Evolutionary conservation across 1,284 basidiomycete genomes (phyloP), one percentile per base, ranked within the genome.

Genomic region (Ustilago bromivora): DNA sequence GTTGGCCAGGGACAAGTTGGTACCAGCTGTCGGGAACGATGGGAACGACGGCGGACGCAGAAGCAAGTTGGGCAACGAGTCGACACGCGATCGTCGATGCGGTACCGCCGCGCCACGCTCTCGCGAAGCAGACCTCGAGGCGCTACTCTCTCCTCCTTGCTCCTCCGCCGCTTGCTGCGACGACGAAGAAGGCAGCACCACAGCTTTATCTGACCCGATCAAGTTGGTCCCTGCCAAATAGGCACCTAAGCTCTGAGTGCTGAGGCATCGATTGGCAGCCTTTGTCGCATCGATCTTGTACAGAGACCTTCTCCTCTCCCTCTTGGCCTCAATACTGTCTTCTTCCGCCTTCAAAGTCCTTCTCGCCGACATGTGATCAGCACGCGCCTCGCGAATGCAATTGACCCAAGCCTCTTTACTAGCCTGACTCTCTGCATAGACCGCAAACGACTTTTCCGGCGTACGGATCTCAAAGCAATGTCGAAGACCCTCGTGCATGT

Each of bases 361-460:
- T 46, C 81, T 51, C 3, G 79, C 80, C 9, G 79, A 71, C 69
- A 83, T 71, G 72, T 73, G 73, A 56, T 85, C 84, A 28, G 76
- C 76, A 55, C 79, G 76, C 7, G 84, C 82, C 41, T 85, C 82
- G 28, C 84, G 77, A 53, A 85, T 84, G 40, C 78, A 71, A 4
- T 75, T 62, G 53, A 85, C 70, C 84, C 84, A 85, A 3, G 67
- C 73, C 28, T 80, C 70, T 46, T 81, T 82, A 38, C 68, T 59
- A 11, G 68, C 71, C 19, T 63, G 53, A n/a, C 61, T 78, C 41
- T 81, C 68, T 2, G 84, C 83, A 56, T 85, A 85, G 34, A 85
- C 72, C 9, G 84, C 84, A 57, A 85, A 85, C 43, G 82, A 83
- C 75, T 85, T 85, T 56, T 81, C 79, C 0, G 84, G 82, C n/a